Conservation (phyloP, 1,139 yeast species). For the Pichia inconspicua region DNA sequence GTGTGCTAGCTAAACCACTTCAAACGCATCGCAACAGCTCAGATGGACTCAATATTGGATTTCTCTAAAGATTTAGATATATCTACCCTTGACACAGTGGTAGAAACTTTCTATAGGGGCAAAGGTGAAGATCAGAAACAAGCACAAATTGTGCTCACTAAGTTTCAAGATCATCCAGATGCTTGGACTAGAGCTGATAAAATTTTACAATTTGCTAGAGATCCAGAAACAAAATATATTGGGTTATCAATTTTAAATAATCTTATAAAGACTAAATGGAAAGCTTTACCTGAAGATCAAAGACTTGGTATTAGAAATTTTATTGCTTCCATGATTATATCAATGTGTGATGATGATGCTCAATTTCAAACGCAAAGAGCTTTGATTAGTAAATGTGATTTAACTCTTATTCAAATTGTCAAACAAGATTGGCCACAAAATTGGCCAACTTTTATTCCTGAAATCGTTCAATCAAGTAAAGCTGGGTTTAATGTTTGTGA, state of each 20-base stretch:
- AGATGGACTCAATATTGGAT: slow-evolving; percentile 84
- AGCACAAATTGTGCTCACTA: slow-evolving; percentile 78
- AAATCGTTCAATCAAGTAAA: slow-evolving; percentile 75
- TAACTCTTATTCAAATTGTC: slow-evolving; percentile 85
- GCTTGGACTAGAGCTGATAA: slow-evolving; percentile 94
- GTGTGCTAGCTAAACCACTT: neutral
- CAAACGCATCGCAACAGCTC: neutral
- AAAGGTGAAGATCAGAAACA: slow-evolving; percentile 71
- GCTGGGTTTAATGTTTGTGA: slow-evolving; percentile 91
- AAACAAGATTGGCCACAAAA: slow-evolving; percentile 99
- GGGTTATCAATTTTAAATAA: slow-evolving; percentile 87
- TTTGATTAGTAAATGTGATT: slow-evolving; percentile 84
- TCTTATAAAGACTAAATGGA: slow-evolving; percentile 89
- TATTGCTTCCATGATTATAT: slow-evolving; percentile 86
- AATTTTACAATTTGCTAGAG: slow-evolving; percentile 68
- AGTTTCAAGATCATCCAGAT: slow-evolving; percentile 90
- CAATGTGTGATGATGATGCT: slow-evolving; percentile 82
- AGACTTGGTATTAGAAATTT: slow-evolving; percentile 85
- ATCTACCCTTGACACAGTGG: slow-evolving; percentile 71
- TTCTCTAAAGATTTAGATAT: slow-evolving; percentile 81
- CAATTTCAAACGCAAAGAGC: slow-evolving; percentile 70
- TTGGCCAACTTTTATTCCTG: slow-evolving; percentile 97
- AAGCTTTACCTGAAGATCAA: slow-evolving; percentile 80
- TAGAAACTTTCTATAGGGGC: slow-evolving; percentile 79
- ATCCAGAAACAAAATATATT: slow-evolving; percentile 85